Conservation (phyloP, 164 flowering plant genomes). For the Nymphaea thermarum region DNA sequence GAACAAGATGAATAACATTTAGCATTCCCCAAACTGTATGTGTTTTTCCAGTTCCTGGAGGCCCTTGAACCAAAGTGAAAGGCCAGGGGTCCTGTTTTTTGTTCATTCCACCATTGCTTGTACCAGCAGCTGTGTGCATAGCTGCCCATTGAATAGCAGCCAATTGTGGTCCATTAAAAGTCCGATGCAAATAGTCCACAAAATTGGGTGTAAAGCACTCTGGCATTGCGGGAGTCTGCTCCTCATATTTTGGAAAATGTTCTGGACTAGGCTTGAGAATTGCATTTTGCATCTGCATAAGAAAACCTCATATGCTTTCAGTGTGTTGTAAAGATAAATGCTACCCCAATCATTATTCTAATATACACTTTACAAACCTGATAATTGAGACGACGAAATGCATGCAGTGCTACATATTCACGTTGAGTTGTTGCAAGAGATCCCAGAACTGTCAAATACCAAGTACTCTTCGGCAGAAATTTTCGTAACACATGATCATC, state of each 20-base stretch:
- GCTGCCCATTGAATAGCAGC: conserved; percentile 99
- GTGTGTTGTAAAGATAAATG: no score
- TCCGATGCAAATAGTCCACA: conserved; percentile 57
- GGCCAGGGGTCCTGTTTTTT: conserved; percentile 99
- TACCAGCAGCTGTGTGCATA: conserved; percentile 96
- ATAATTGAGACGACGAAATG: conserved; percentile 74
- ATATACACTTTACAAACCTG: conserved; percentile 35
- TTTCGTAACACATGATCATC: conserved; percentile 61
- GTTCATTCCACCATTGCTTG: conserved; percentile 36
- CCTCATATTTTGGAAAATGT: conserved; percentile 88
- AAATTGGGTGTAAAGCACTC: conserved; percentile 91
- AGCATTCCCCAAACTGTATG: conserved; percentile 99
- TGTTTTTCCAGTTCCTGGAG: conserved; percentile 98
- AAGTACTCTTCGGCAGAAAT: conserved; percentile 50
- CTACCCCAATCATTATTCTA: not conserved
- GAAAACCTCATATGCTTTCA: not conserved
- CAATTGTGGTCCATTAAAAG: conserved; percentile 84
- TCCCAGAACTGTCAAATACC: conserved; percentile 92
- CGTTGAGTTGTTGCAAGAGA: conserved; percentile 95
- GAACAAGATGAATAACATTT: conserved; percentile 94
- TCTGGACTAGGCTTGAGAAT: conserved; percentile 88
- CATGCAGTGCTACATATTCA: conserved; percentile 92
- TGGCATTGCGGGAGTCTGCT: conserved; percentile 87
- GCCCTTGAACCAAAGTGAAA: conserved; percentile 95
- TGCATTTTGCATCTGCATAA: conserved; percentile 86